A percentile compares a stretch with the other conserved stretches of the same genome.
These are phyloP conservation scores for Baudoinia panamericana DNA, from an alignment of 495 filamentous ascomycete species.

Conservation along the genomic window DNA sequence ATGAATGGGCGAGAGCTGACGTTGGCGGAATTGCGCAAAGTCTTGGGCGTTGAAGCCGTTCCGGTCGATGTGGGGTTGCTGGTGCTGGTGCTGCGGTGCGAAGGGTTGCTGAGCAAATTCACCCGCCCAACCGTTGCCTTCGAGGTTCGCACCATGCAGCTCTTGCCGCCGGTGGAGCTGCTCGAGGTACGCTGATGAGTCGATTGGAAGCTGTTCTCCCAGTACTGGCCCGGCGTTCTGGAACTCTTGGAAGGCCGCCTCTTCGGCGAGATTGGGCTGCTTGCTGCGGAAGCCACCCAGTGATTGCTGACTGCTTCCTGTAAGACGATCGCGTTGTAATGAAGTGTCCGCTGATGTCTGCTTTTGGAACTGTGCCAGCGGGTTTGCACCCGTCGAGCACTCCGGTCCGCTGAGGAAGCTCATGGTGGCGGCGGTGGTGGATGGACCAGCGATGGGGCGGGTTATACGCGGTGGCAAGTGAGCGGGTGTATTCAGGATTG, in stretches of 20 bases:
- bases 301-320: constrained; percentile 1
- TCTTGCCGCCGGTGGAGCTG: constrained; percentile 44
- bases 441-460: neutral
- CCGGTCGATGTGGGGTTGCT: neutral
- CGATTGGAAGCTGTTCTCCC: constrained; percentile 1
- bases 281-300: constrained; percentile 14
- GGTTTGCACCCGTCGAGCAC: constrained; percentile 93
- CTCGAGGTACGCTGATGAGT: constrained; percentile 3
- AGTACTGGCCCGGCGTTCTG: constrained; percentile 12
- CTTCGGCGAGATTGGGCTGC: constrained; percentile 5
- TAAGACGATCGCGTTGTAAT: constrained; percentile 73
- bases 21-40: constrained; percentile 36
- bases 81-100: constrained; percentile 46
- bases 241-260: constrained; percentile 19
- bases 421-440: constrained; percentile 32
- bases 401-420: constrained; percentile 91
- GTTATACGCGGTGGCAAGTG: too few relatives aligned
- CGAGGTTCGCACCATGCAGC: constrained; percentile 47
- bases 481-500: too few relatives aligned
- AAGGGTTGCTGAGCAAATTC: constrained; percentile 73
- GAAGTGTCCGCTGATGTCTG: constrained; percentile 90
- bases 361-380: constrained; percentile 91
- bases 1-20: constrained; percentile 6
- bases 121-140: constrained; percentile 28
- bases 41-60: constrained; percentile 61